Conservation (phyloP, 1,284 basidiomycete species). For the Trichosporon sp. region DNA sequence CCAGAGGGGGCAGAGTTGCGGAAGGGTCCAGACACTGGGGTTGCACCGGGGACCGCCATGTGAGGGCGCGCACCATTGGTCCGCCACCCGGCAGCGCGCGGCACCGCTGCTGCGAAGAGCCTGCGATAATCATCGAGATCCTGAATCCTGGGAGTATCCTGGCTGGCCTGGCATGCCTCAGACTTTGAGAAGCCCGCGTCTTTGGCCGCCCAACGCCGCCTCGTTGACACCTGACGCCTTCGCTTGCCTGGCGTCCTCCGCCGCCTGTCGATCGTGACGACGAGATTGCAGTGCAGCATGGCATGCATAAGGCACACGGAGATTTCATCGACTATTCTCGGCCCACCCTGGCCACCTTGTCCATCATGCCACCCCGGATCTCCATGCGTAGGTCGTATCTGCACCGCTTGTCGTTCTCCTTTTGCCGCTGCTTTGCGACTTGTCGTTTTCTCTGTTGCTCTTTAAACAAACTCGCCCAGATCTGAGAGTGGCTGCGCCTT, state of each 20-base stretch:
- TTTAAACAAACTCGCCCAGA: not conserved
- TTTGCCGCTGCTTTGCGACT: not conserved
- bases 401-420: not conserved
- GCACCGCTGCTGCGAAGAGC: not conserved
- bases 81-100: not conserved
- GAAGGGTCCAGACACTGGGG: conserved; percentile 5
- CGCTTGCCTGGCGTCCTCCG: not conserved
- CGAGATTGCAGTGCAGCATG: conserved; percentile 5
- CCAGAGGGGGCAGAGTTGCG: not conserved
- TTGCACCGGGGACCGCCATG: not conserved
- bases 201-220: no score
- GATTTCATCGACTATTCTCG: conserved; percentile 1
- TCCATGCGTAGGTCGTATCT: not conserved
- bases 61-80: not conserved
- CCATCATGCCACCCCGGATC: not conserved
- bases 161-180: not conserved
- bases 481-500: not conserved
- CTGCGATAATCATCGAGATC: not conserved
- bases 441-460: not conserved
- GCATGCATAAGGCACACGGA: conserved; percentile 1
- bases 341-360: not conserved
- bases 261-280: not conserved
- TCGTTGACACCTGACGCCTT: no score
- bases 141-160: not conserved
- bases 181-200: not conserved